Conservation (phyloP, 768 basidiomycete genomes). For the Leucocoprinus sp. region DNA sequence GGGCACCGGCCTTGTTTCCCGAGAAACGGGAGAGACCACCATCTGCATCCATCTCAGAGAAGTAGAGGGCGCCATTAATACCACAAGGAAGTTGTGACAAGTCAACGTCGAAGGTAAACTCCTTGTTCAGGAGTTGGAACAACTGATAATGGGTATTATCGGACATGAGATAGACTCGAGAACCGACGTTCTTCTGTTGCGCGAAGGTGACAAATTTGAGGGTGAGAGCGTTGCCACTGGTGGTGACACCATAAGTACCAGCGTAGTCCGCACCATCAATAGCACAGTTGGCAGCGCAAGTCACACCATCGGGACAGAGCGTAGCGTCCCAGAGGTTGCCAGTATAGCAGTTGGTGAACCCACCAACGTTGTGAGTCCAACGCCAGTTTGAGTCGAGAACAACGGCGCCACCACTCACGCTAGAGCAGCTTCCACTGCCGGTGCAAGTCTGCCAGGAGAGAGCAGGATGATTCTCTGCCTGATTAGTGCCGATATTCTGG, state of each 20-base stretch:
- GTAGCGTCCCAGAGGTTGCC: conserved; percentile 10
- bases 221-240: conserved; percentile 11
- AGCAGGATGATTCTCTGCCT: conserved; percentile 8
- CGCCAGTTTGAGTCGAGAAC: conserved; percentile 12
- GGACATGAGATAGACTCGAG: conserved; percentile 11
- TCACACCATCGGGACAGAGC: conserved; percentile 5
- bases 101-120: conserved; percentile 14
- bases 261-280: conserved; percentile 12
- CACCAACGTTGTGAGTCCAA: conserved; percentile 8
- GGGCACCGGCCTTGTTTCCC: conserved; percentile 11
- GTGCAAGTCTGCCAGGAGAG: conserved; percentile 12
- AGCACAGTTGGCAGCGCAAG: conserved; percentile 9
- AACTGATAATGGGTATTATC: conserved; percentile 10
- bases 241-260: conserved; percentile 11
- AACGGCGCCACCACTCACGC: conserved; percentile 1
- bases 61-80: conserved; percentile 12
- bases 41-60: conserved; percentile 12
- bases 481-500: conserved; percentile 10
- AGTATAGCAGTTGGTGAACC: conserved; percentile 11
- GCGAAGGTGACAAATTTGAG: conserved; percentile 11
- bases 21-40: conserved; percentile 8
- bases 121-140: conserved; percentile 11
- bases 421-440: conserved; percentile 2
- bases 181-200: conserved; percentile 10
- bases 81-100: conserved; percentile 13